Evolutionary conservation across 176 grass and related monocot genomes (phyloP), one percentile per base, ranked within the genome.

Genomic region (Hyparrhenia diplandra): DNA sequence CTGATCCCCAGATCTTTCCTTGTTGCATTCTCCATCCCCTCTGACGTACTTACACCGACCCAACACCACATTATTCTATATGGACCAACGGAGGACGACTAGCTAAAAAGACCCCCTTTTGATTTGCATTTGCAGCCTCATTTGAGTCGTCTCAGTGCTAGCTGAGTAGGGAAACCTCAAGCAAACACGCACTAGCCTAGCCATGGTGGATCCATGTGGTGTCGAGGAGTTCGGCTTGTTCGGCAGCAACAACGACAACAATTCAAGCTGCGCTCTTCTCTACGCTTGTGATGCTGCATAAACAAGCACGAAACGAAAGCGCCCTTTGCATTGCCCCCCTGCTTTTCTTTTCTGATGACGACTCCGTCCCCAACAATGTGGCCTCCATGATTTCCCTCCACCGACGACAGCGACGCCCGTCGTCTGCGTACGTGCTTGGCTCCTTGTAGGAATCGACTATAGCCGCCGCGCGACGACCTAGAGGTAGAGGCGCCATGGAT

Each of bases 141-240:
- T 32, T 64, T 43, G 13, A 23, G 8, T 11, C 67, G 21, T 23
- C n/a, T n/a, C 67, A 83, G 89, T 91, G 89, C 89, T 85, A 45
- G 82, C 81, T 39, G 82, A 87, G 82, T 85, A 82, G 42, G 85
- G 82, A 77, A 73, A 75, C 66, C 77, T 81, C 67, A 75, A 31
- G 76, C 69, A 49, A 60, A 36, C 51, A n/a, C 51, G 71, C 85
- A 87, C 85, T 82, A 78, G 10, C 6, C 34, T 21, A 54, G 62
- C 57, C 35, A 73, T 61, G 77, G 77, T 39, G 66, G 65, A n/a
- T n/a, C n/a, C n/a, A 76, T 29, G 67, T 64, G 75, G 67, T 17
- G 45, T 47, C 45, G 45, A 69, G n/a, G n/a, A n/a, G n/a, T n/a
- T n/a, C n/a, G n/a, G 24, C 41, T 36, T 84, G 4, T 36, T 79